Base-by-base conservation (phyloP, 805 yeast species). In the Teunomyces gatunensis region DNA sequence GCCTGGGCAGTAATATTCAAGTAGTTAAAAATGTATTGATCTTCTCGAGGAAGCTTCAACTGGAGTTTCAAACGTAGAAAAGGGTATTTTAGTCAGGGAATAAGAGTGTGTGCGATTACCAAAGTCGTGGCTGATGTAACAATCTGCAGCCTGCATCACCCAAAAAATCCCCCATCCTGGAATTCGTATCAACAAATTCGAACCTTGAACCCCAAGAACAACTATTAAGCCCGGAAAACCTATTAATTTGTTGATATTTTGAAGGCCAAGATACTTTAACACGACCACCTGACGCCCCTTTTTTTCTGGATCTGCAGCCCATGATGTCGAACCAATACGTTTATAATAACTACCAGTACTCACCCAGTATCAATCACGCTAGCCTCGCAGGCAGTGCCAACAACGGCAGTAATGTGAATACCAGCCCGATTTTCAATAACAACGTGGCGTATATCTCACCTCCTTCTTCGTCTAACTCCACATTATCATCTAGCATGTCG, bases 271-370 rank as follows among this genome's bases (percentile, higher is more conserved):
- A 13, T 13, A 32, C 34, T 17, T 32, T 1, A 17, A 15, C 18
- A 32, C 34, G 34, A 32, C 34, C 34, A 6, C 27, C 3, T 2
- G 7, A 25, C 4, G 11, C 27, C 27, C 27, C 25, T 21, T 18
- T 18, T 21, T 6, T 25, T 9, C 27, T 25, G 27, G 44, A 43
- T 7, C 23, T 29, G 28, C 46, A 48, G 40, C 39, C 44, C 18
- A 42, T 35, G 29, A 68, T 68, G 73, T 54, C 72, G 21, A 70
- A 68, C 49, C 73, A 67, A 43, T 70, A 69, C 54, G 57, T 64
- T 42, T 69, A 66, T 48, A 63, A 60, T 51, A 60, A 53, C 51
- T 67, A 64, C 49, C 69, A 59, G 36, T 66, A 60, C 49, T 65
- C 71, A 32, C 73, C 73, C 44, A 55, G 54, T 44, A 51, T 59